Evolutionary conservation across 2,329 filamentous ascomycete genomes (phyloP), one percentile per base, ranked within the genome.

Genomic region (Fusarium agapanthi): DNA sequence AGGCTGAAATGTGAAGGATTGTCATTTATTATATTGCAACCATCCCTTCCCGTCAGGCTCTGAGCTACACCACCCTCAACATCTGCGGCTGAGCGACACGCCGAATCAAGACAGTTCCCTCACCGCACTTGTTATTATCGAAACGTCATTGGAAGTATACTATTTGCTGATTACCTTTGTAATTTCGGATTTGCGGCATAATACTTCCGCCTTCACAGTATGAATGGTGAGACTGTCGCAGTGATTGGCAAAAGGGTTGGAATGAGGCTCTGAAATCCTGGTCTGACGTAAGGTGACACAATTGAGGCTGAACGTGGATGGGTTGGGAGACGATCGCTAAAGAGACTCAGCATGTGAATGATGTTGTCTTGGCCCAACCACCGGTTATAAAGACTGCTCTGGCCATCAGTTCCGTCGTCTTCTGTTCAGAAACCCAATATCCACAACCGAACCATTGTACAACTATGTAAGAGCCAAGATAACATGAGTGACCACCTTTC

Each of bases 391-490:
- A 51, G 32, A 15, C n/a, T 51, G 5, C n/a, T 6, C n/a, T 24
- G 32, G 15, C n/a, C 3, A 12, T 26, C 5, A 20, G n/a, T 15
- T 5, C 7, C 9, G 6, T 15, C 9, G 9, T 15, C 13, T 12
- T 2, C 18, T 26, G 5, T 3, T 26, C 9, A 35, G 6, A 26
- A 35, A 8, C 48, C 1, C 13, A 8, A 26, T 0, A 26, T 8
- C 0, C 7, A 15, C 4, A 15, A 11, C n/a, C 6, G 13, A 22
- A 6, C 1, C 9, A 15, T 26, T 15, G 2, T 7, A 2, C 6
- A 6, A n/a, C 24, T 13, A 9, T 11, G 37, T 3, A 28, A n/a
- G 24, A 38, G 20, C 4, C 6, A 35, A 11, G 15, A 54, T 28
- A 28, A n/a, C 7, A 40, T 54, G 34, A 28, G 35, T 14, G 20